Evolutionary conservation across 176 grass and related monocot genomes (phyloP).

Genomic region (Triticum timopheevii): DNA sequence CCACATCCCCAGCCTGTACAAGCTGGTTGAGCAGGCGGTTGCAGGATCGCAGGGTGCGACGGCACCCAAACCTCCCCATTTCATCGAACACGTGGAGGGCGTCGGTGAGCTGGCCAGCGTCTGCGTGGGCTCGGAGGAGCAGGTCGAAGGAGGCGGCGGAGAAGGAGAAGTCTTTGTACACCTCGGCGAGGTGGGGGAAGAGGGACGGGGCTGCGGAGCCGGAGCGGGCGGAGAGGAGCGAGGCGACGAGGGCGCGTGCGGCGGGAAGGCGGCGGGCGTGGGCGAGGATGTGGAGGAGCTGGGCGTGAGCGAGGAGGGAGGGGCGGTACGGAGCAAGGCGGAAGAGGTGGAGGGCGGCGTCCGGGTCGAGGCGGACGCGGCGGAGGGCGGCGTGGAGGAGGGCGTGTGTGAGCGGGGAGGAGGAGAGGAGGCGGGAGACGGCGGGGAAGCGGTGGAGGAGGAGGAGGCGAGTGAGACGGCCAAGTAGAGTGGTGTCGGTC

Average conservation of each 20-base stretch:
- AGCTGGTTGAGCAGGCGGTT: constrained; percentile 72
- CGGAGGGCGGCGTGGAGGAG: constrained; percentile 67
- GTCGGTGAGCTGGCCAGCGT: constrained; percentile 31
- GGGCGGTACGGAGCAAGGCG: constrained; percentile 50
- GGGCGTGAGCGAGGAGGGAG: constrained; percentile 56
- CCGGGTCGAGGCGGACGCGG: constrained; percentile 66
- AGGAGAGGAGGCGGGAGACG: constrained; percentile 48
- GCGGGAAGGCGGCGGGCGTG: constrained; percentile 54
- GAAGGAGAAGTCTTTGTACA: constrained; percentile 78
- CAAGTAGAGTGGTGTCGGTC: constrained; percentile 40
- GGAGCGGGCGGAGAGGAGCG: constrained; percentile 34
- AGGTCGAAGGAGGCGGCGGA: constrained; percentile 75
- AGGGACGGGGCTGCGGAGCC: constrained; percentile 27
- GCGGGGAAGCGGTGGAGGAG: constrained; percentile 73
- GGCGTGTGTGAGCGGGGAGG: constrained; percentile 42
- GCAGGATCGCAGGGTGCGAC: constrained; percentile 67
- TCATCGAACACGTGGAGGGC: constrained; percentile 88
- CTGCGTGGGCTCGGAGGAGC: constrained; percentile 63
- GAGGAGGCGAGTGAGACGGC: constrained; percentile 75
- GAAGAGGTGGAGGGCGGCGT: constrained; percentile 60
- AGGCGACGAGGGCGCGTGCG: constrained; percentile 49
- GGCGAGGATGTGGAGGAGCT: constrained; percentile 77
- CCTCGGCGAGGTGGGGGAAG: constrained; percentile 57
- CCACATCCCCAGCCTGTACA: constrained; percentile 52
- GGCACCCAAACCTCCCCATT: constrained; percentile 69